Conservation (phyloP, 148 eudicot genomes). For the Silene latifolia region DNA sequence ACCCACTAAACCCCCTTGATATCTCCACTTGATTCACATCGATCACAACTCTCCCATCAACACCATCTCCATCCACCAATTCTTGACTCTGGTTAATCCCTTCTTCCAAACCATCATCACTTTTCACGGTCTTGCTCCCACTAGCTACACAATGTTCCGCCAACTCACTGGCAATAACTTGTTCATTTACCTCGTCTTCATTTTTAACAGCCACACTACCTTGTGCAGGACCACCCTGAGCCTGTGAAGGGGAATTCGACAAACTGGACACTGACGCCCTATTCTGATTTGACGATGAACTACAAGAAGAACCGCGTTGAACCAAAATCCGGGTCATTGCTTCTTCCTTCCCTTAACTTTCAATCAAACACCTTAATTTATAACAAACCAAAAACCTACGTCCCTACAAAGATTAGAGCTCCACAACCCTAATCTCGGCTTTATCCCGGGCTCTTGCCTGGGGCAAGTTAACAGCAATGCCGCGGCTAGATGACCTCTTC, state of each 20-base stretch:
- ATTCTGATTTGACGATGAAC: constrained; percentile 58
- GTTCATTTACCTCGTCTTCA: constrained; percentile 49
- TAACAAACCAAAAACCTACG: not conserved
- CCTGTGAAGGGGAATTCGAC: constrained; percentile 44
- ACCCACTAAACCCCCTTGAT: constrained; percentile 34
- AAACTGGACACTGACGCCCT: constrained; percentile 47
- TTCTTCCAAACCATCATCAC: constrained; percentile 35
- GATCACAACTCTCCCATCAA: constrained; percentile 30
- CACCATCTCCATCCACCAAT: constrained; percentile 33
- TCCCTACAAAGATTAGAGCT: constrained; percentile 43
- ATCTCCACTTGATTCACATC: constrained; percentile 35
- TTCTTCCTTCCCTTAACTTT: constrained; percentile 4
- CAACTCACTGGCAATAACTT: constrained; percentile 39
- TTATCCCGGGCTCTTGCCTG: constrained; percentile 85
- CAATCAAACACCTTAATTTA: constrained; percentile 7
- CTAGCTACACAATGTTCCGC: constrained; percentile 27
- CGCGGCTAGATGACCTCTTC: constrained; percentile 54
- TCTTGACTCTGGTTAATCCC: constrained; percentile 31
- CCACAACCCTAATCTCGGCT: constrained; percentile 34
- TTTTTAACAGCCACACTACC: constrained; percentile 36
- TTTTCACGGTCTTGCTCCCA: constrained; percentile 30
- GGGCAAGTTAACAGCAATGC: constrained; percentile 58
- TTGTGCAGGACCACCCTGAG: constrained; percentile 31
- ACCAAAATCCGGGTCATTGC: constrained; percentile 86
- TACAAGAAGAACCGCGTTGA: constrained; percentile 78